Conservation (phyloP, 192 early-diverging fungal genomes). For the Umbelopsis sp. region DNA sequence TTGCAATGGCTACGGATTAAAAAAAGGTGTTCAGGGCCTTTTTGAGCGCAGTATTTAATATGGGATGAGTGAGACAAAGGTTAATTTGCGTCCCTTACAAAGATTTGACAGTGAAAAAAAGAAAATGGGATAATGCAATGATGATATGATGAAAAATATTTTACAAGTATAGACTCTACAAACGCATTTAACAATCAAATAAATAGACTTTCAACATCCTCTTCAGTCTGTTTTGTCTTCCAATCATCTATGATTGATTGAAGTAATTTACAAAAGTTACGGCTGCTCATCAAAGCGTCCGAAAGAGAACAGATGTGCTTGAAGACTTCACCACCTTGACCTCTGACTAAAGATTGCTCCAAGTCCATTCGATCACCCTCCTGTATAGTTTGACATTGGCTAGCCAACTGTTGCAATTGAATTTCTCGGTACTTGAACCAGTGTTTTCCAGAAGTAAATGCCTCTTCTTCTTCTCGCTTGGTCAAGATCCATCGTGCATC, state of each 20-base stretch:
- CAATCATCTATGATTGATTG: slow-evolving; percentile 4
- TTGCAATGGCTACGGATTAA: slow-evolving; percentile 65
- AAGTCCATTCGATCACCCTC: background rate
- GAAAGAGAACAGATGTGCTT: background rate
- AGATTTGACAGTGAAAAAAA: background rate
- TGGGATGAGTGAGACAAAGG: background rate
- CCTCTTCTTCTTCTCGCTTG: background rate
- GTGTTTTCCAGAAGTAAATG: slow-evolving; percentile 9
- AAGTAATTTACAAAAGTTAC: slow-evolving; percentile 12
- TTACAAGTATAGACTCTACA: slow-evolving; percentile 1
- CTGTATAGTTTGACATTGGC: background rate
- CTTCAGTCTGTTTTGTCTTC: background rate
- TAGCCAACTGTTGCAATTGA: background rate
- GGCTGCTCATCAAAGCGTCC: background rate
- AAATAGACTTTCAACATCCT: background rate
- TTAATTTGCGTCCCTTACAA: background rate
- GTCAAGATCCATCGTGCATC: slow-evolving; percentile 4
- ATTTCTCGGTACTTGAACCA: background rate
- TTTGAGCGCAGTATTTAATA: background rate
- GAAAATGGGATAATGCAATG: background rate
- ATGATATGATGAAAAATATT: background rate
- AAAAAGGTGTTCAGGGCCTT: background rate
- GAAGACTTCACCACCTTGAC: background rate
- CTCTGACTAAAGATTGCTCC: background rate
- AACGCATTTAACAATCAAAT: background rate